Conservation (phyloP, 2,329 filamentous ascomycete genomes). For the Exophiala viscosa region DNA sequence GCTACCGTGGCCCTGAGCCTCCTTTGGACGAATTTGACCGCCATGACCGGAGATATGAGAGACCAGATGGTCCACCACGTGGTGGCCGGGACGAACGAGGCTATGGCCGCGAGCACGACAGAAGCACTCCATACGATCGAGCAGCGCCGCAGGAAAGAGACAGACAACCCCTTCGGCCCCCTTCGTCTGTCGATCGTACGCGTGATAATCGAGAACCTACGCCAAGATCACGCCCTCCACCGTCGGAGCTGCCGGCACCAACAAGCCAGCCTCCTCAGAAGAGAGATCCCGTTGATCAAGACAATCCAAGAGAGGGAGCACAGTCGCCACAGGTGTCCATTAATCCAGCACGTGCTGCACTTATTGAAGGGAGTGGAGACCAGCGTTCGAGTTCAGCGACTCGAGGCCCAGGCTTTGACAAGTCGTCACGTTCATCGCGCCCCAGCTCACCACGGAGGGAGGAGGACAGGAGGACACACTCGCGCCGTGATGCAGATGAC, state of each 20-base stretch:
- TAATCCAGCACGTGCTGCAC: conserved; percentile 31
- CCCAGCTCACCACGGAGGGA: conserved; percentile 28
- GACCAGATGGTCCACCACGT: conserved; percentile 31
- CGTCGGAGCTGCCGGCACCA: conserved; percentile 3
- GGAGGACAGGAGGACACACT: conserved; percentile 20
- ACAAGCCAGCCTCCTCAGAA: conserved; percentile 16
- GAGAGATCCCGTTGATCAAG: conserved; percentile 19
- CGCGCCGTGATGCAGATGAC: conserved; percentile 25
- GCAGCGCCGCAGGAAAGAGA: conserved; percentile 19
- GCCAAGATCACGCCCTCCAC: conserved; percentile 21
- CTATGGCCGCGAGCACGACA: conserved; percentile 24
- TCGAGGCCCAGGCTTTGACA: conserved; percentile 18
- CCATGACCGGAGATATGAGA: conserved; percentile 37
- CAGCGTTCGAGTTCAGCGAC: conserved; percentile 12
- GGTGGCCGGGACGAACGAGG: conserved; percentile 23
- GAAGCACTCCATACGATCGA: conserved; percentile 20
- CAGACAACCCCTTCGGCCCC: conserved; percentile 25
- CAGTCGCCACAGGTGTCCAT: conserved; percentile 24
- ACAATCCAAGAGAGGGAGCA: not conserved
- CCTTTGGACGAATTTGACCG: conserved; percentile 35
- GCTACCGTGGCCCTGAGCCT: conserved; percentile 37
- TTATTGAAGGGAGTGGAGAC: conserved; percentile 29
- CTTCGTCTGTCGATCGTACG: conserved; percentile 26
- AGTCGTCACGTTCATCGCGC: conserved; percentile 19
- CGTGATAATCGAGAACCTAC: conserved; percentile 29